Conservation (phyloP, 306 rosid species). For the Mucuna pruriens region DNA sequence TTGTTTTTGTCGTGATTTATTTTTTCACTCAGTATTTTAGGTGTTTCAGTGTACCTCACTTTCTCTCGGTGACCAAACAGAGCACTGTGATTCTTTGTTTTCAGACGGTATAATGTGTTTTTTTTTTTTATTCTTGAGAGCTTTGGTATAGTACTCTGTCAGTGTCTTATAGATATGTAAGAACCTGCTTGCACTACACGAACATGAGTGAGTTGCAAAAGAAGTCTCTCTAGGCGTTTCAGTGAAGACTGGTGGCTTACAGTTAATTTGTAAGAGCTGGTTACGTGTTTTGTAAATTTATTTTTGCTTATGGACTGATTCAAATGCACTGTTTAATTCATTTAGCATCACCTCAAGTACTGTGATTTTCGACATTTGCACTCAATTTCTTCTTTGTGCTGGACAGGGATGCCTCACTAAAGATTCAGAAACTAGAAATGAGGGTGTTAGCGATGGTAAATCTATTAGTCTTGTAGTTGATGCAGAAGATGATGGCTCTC, state of each 20-base stretch:
- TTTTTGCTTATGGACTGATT: constrained; percentile 42
- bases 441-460: constrained; percentile 28
- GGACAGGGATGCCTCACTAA: constrained; percentile 40
- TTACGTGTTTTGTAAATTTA: constrained; percentile 56
- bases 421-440: constrained; percentile 36
- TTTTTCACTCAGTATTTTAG: neutral
- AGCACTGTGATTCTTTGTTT: constrained; percentile 33
- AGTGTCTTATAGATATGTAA: constrained; percentile 80
- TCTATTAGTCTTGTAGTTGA: constrained; percentile 38
- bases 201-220: constrained; percentile 85
- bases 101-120: constrained; percentile 50
- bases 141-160: constrained; percentile 73
- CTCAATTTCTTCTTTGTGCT: constrained; percentile 40
- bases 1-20: neutral
- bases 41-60: constrained; percentile 39
- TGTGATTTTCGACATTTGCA: constrained; percentile 24
- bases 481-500: constrained; percentile 48
- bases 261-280: constrained; percentile 98
- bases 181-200: constrained; percentile 89
- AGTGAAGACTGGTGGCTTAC: constrained; percentile 93
- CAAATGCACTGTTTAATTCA: constrained; percentile 19
- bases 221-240: constrained; percentile 98
- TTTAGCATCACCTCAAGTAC: constrained; percentile 9
- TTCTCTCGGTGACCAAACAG: constrained; percentile 52
- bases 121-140: constrained; percentile 59